Conservation (phyloP, 1,284 basidiomycete genomes). For the Acaromyces ingoldii region DNA sequence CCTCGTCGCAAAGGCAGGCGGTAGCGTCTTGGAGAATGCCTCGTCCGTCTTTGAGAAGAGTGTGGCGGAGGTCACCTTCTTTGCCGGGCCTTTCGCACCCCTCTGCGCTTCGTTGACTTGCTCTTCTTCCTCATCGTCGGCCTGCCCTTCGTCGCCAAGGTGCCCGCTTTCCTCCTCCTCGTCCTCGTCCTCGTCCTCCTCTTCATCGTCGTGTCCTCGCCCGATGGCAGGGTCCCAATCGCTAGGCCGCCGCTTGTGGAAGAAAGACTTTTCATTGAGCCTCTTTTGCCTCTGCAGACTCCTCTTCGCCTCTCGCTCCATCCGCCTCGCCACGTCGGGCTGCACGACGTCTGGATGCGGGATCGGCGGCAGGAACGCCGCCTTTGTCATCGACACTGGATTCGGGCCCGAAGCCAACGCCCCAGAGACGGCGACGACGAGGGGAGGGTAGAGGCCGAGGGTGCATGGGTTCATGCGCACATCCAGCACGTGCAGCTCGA, state of each 20-base stretch:
- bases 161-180: conserved; percentile 1
- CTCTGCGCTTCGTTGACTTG: background rate
- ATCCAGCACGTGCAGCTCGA: conserved; percentile 40
- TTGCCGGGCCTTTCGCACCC: too few relatives aligned
- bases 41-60: conserved; percentile 33
- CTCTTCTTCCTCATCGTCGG: background rate
- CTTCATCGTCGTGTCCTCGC: conserved; percentile 10
- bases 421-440: conserved; percentile 23
- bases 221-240: conserved; percentile 8
- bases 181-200: conserved; percentile 14
- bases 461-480: conserved; percentile 46
- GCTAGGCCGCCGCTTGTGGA: conserved; percentile 34
- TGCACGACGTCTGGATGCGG: conserved; percentile 41
- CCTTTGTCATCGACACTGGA: background rate
- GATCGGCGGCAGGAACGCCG: conserved; percentile 27
- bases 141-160: too few relatives aligned
- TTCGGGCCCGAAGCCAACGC: background rate
- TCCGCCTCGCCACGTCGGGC: conserved; percentile 19
- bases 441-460: conserved; percentile 44
- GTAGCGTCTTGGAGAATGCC: conserved; percentile 38
- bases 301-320: conserved; percentile 9
- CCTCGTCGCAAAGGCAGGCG: conserved; percentile 20
- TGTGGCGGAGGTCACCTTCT: too few relatives aligned
- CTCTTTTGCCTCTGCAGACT: conserved; percentile 15
- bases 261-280: conserved; percentile 41